A percentile compares a stretch with the other conserved stretches of the same genome.
These are phyloP conservation scores for Phellopilus nigrolimitatus DNA, from an alignment of 1,284 basidiomycete genomes.

Conservation along the genomic window DNA sequence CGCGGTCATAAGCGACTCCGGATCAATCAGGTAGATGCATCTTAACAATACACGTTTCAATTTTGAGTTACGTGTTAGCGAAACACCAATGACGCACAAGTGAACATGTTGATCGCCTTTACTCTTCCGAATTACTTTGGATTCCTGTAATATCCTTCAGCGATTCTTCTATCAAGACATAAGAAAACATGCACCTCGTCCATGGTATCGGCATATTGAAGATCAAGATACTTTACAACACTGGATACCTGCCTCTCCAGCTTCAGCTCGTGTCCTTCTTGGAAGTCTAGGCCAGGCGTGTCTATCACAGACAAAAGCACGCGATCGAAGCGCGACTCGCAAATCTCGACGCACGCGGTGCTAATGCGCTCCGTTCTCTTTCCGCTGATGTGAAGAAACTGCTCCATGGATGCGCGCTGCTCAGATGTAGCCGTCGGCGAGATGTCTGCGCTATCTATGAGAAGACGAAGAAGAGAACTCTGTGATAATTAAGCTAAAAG, in stretches of 20 bases:
- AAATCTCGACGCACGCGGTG: conserved; percentile 68
- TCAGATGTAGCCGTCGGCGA: conserved; percentile 65
- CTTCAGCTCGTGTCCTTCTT: conserved; percentile 63
- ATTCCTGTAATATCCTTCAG: conserved; percentile 48
- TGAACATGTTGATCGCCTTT: conserved; percentile 83
- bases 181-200: conserved; percentile 54
- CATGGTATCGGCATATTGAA: conserved; percentile 77
- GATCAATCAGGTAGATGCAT: conserved; percentile 80
- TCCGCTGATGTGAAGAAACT: conserved; percentile 51
- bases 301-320: conserved; percentile 73
- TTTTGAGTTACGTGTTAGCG: conserved; percentile 8
- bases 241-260: conserved; percentile 69
- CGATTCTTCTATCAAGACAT: background rate
- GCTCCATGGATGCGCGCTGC: conserved; percentile 56
- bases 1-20: conserved; percentile 56
- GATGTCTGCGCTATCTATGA: conserved; percentile 72
- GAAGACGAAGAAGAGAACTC: conserved; percentile 62
- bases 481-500: background rate
- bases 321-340: conserved; percentile 73
- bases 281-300: conserved; percentile 75
- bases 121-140: conserved; percentile 76
- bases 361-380: conserved; percentile 59
- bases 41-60: conserved; percentile 33
- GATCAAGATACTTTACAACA: conserved; percentile 70
- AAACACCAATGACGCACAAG: conserved; percentile 46